Conservation (phyloP, 1,139 yeast genomes). For the Trichomonascaceae sp. region DNA sequence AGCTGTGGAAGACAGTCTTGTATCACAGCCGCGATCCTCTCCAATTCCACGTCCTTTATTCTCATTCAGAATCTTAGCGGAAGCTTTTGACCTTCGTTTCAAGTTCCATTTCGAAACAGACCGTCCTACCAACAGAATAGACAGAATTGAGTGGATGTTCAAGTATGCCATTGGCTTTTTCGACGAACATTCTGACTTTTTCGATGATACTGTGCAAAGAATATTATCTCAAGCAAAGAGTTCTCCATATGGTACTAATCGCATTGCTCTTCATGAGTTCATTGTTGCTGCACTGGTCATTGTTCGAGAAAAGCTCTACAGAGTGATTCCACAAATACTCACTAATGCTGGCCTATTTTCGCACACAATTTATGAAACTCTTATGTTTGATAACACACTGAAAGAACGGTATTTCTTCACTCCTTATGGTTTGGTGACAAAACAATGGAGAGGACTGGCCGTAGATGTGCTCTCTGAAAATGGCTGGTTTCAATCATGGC, state of each 20-base stretch:
- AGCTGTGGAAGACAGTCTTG: slow-evolving; percentile 11
- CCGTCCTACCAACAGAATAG: slow-evolving; percentile 59
- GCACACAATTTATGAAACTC: slow-evolving; percentile 55
- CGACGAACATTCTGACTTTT: slow-evolving; percentile 37
- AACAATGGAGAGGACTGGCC: slow-evolving; percentile 51
- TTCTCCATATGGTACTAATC: slow-evolving; percentile 17
- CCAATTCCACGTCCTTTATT: slow-evolving; percentile 46
- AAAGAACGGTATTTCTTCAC: slow-evolving; percentile 50
- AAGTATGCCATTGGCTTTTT: slow-evolving; percentile 49
- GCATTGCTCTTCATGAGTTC: slow-evolving; percentile 42
- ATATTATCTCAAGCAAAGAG: slow-evolving; percentile 27
- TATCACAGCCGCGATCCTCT: slow-evolving; percentile 23
- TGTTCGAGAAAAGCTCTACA: slow-evolving; percentile 42
- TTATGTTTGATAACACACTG: slow-evolving; percentile 53
- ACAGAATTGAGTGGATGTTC: slow-evolving; percentile 79
- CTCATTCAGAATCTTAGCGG: slow-evolving; percentile 53
- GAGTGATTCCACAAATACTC: slow-evolving; percentile 35
- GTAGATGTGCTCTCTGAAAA: slow-evolving; percentile 45
- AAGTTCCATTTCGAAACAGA: slow-evolving; percentile 64
- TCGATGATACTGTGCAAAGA: slow-evolving; percentile 36
- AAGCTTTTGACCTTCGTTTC: slow-evolving; percentile 57
- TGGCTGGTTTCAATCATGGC: slow-evolving; percentile 54
- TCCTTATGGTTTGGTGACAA: slow-evolving; percentile 38
- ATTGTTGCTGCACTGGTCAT: slow-evolving; percentile 51
- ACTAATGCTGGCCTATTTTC: slow-evolving; percentile 47